phyloP scores from a whole-genome alignment of 805 yeast genomes.

The Blastobotrys chiropterorum region DNA sequence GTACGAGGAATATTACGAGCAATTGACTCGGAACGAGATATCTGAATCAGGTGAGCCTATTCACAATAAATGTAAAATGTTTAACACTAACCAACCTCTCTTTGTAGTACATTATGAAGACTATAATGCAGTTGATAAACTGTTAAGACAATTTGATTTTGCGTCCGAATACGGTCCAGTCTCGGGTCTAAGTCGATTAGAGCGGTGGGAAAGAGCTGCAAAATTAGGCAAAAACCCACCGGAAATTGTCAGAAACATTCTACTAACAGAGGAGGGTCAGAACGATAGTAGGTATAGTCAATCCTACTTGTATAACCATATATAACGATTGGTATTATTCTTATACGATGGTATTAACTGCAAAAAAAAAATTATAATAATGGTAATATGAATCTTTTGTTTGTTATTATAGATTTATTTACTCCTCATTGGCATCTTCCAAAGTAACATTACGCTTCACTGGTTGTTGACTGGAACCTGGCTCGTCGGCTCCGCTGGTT shows the following conservation, averaged over 20 bases:
- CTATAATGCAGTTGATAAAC: slow-evolving; percentile 23
- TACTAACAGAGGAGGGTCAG: slow-evolving; percentile 23
- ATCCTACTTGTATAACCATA: slow-evolving; percentile 14
- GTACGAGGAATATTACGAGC: neutral
- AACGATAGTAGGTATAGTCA: slow-evolving; percentile 17
- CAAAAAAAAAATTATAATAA: too few species aligned
- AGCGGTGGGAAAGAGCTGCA: slow-evolving; percentile 35
- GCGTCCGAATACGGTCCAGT: slow-evolving; percentile 33
- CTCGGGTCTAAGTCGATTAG: slow-evolving; percentile 33
- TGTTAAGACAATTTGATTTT: slow-evolving; percentile 33
- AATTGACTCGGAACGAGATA: slow-evolving; percentile 5
- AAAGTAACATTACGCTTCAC: slow-evolving; percentile 6
- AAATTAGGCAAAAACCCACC: slow-evolving; percentile 35
- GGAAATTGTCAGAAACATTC: slow-evolving; percentile 24
- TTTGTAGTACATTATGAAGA: slow-evolving; percentile 33
- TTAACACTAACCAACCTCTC: too few species aligned
- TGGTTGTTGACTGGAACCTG: neutral
- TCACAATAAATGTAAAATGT: too few species aligned
- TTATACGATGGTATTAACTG: neutral
- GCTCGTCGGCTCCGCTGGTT: neutral
- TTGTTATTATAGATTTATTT: slow-evolving; percentile 2
- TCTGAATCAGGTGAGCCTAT: neutral
- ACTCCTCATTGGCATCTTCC: slow-evolving; percentile 4
- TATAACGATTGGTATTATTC: too few species aligned
- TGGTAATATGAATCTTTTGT: neutral